These are phyloP conservation scores for Aspergillus vadensis DNA, from an alignment of 2,329 filamentous ascomycete genomes.

Conservation along the genomic window DNA sequence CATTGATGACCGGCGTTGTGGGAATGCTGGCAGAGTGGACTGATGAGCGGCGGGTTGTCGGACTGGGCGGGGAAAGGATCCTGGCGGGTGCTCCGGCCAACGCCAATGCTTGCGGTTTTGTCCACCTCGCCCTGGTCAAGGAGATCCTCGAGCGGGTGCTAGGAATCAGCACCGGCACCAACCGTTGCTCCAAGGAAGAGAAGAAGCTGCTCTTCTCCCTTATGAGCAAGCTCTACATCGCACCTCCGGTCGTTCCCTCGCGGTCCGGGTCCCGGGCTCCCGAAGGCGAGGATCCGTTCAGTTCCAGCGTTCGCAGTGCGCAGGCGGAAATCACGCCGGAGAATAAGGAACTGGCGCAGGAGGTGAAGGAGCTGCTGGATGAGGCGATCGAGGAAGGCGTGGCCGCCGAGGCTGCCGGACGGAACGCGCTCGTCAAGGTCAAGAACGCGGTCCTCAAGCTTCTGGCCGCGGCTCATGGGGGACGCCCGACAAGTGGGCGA, in stretches of 20 bases:
- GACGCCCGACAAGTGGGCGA: constrained; percentile 33
- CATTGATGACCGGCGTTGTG: constrained; percentile 71
- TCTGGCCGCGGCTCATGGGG: constrained; percentile 52
- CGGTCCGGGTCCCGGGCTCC: constrained; percentile 44
- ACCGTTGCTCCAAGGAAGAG: constrained; percentile 65
- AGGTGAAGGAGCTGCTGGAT: constrained; percentile 59
- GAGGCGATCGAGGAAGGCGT: constrained; percentile 55
- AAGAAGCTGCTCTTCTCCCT: constrained; percentile 78
- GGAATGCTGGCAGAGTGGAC: constrained; percentile 90
- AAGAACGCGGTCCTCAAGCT: constrained; percentile 48
- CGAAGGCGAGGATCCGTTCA: constrained; percentile 63
- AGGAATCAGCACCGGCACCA: constrained; percentile 43
- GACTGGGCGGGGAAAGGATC: constrained; percentile 57
- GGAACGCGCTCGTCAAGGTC: constrained; percentile 49
- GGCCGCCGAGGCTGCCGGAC: constrained; percentile 45
- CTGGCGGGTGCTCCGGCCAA: constrained; percentile 56
- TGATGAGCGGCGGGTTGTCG: constrained; percentile 75
- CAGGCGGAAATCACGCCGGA: constrained; percentile 54
- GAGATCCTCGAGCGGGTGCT: constrained; percentile 76
- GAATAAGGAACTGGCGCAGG: constrained; percentile 56
- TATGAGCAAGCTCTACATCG: constrained; percentile 79
- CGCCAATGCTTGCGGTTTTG: constrained; percentile 65
- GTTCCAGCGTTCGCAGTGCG: constrained; percentile 51
- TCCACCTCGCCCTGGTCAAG: constrained; percentile 76
- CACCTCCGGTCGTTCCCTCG: constrained; percentile 59